Percentiles rank a stretch among this genome's conserved stretches.
Evolutionary conservation across 305 asterid genomes (phyloP).

Genomic region (Lippia alba): DNA sequence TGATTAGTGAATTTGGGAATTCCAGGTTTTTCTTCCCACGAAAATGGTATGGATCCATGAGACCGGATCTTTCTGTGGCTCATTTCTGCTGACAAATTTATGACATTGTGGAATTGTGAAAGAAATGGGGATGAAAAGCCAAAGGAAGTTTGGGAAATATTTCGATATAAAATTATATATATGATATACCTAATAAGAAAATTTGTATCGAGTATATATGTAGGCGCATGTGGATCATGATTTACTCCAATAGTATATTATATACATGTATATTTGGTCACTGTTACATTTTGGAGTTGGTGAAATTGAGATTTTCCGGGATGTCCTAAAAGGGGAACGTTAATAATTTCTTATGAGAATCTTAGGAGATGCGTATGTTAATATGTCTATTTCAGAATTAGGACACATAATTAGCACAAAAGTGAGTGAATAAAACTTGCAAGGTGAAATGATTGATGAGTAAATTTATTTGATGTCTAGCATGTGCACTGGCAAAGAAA

Average conservation of each 20-base stretch:
- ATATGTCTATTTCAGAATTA: constrained; percentile 22
- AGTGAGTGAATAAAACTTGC: not conserved
- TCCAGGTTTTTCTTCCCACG: constrained; percentile 84
- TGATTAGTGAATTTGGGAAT: constrained; percentile 49
- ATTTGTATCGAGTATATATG: not conserved
- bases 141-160: not conserved
- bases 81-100: constrained; percentile 33
- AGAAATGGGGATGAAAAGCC: not conserved
- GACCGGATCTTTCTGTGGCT: constrained; percentile 44
- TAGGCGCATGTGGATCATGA: not conserved
- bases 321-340: constrained; percentile 11
- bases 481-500: no score
- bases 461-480: no score
- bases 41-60: constrained; percentile 60
- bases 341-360: constrained; percentile 14
- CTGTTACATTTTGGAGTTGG: constrained; percentile 16
- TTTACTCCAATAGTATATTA: not conserved
- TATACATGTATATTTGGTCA: not conserved
- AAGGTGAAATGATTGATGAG: not conserved
- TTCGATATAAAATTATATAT: no score
- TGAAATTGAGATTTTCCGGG: not conserved
- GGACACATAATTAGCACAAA: not conserved
- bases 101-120: not conserved
- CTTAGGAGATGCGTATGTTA: constrained; percentile 12
- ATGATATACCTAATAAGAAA: not conserved